phyloP scores from a whole-genome alignment of 495 filamentous ascomycete species.

The Cercophora scortea region DNA sequence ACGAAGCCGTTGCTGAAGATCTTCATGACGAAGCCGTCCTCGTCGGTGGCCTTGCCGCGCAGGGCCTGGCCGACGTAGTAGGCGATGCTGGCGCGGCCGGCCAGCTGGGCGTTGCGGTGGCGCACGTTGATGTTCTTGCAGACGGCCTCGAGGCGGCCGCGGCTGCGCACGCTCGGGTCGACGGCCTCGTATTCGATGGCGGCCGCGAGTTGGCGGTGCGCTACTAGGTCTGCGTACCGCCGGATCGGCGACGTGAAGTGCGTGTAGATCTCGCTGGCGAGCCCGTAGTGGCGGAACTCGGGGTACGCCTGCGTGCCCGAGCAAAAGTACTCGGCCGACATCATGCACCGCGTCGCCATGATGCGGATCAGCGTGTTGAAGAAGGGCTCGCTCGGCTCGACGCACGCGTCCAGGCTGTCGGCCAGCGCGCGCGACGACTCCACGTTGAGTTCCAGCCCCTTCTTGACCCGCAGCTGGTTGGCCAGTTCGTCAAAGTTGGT shows the following conservation, averaged over 20 bases:
- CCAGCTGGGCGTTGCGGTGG: constrained; percentile 93
- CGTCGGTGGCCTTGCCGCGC: constrained; percentile 71
- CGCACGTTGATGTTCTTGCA: constrained; percentile 98
- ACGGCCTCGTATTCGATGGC: constrained; percentile 87
- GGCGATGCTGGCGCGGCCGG: constrained; percentile 84
- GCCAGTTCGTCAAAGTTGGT: constrained; percentile 93
- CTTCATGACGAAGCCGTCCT: constrained; percentile 93
- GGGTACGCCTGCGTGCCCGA: constrained; percentile 84
- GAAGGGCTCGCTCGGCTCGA: constrained; percentile 79
- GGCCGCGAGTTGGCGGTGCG: constrained; percentile 88
- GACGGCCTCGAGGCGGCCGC: constrained; percentile 77
- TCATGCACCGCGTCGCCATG: constrained; percentile 97
- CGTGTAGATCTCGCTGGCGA: constrained; percentile 94
- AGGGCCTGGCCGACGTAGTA: constrained; percentile 97
- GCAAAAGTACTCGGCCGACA: constrained; percentile 96
- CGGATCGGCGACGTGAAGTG: constrained; percentile 97
- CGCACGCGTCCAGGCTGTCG: constrained; percentile 78
- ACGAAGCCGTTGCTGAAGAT: constrained; percentile 96
- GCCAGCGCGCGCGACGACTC: constrained; percentile 86
- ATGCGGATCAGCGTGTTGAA: constrained; percentile 98
- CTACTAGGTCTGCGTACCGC: constrained; percentile 89
- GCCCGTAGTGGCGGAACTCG: constrained; percentile 93
- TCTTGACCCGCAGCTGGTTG: constrained; percentile 80
- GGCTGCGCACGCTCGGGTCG: constrained; percentile 65
- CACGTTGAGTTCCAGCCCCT: constrained; percentile 65